phyloP scores from a whole-genome alignment of 768 basidiomycete genomes.

The Termitomyces sp. region DNA sequence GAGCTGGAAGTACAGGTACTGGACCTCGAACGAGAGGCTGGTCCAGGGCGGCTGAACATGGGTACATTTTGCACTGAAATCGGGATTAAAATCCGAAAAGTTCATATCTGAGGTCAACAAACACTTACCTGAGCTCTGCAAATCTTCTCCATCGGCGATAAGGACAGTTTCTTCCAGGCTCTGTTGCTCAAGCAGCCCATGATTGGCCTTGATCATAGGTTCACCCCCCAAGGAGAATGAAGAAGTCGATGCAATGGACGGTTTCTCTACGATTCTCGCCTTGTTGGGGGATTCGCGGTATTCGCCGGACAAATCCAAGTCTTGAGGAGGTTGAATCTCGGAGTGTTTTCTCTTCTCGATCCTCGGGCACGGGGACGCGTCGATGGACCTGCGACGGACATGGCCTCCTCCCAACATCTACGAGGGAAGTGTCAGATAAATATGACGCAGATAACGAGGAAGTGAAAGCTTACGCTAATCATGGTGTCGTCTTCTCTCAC shows the following conservation, averaged over 20 bases:
- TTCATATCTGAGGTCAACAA: neutral
- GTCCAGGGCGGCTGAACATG: slow-evolving; percentile 59
- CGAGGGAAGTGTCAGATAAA: neutral
- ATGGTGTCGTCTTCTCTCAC: slow-evolving; percentile 75
- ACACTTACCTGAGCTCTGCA: slow-evolving; percentile 47
- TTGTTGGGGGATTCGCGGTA: slow-evolving; percentile 40
- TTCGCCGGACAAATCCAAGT: slow-evolving; percentile 22
- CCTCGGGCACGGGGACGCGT: slow-evolving; percentile 67
- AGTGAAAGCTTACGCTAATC: slow-evolving; percentile 55
- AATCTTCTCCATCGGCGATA: slow-evolving; percentile 64
- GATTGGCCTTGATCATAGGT: slow-evolving; percentile 61
- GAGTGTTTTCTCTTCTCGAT: slow-evolving; percentile 61
- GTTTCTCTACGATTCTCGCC: slow-evolving; percentile 52
- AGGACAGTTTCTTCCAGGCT: slow-evolving; percentile 67
- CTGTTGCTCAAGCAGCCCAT: slow-evolving; percentile 59
- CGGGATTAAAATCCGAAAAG: slow-evolving; percentile 1
- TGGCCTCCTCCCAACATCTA: slow-evolving; percentile 82
- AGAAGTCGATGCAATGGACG: slow-evolving; percentile 62
- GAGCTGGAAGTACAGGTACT: slow-evolving; percentile 68
- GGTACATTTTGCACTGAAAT: slow-evolving; percentile 41
- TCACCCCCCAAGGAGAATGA: slow-evolving; percentile 66
- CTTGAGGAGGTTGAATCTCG: slow-evolving; percentile 28
- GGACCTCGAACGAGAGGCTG: slow-evolving; percentile 54
- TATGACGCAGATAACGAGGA: neutral
- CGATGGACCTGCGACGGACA: slow-evolving; percentile 66